Percentiles rank a stretch among this genome's conserved stretches.
Conservation (phyloP, 78 protist species). For the Dictyostelium capitatum region DNA sequence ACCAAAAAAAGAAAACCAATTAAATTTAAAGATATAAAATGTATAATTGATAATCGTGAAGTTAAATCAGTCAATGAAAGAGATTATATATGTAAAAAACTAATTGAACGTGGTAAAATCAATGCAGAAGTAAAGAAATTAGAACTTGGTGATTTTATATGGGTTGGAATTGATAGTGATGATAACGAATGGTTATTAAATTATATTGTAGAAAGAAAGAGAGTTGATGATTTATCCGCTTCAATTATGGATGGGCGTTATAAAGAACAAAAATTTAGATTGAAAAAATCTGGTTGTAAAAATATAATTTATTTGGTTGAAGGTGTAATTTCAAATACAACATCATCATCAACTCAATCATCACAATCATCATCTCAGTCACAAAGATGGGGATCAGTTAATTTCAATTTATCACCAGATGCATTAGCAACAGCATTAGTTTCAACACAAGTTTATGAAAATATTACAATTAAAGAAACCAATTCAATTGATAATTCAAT, state of each 20-base stretch:
- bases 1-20: background rate
- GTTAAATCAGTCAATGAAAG: slow-evolving; percentile 63
- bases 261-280: slow-evolving; percentile 76
- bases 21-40: slow-evolving; percentile 25
- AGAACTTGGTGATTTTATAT: slow-evolving; percentile 77
- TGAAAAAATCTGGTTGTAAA: slow-evolving; percentile 44
- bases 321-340: slow-evolving; percentile 22
- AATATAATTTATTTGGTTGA: slow-evolving; percentile 64
- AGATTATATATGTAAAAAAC: slow-evolving; percentile 34
- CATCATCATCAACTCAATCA: background rate
- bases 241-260: slow-evolving; percentile 82
- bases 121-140: slow-evolving; percentile 28
- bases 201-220: slow-evolving; percentile 74
- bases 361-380: background rate
- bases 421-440: slow-evolving; percentile 28
- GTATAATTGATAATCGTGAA: slow-evolving; percentile 77
- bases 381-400: slow-evolving; percentile 52
- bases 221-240: slow-evolving; percentile 63
- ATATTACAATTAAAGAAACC: slow-evolving; percentile 28
- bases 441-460: slow-evolving; percentile 12
- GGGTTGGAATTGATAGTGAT: slow-evolving; percentile 44
- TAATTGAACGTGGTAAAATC: background rate
- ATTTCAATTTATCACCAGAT: slow-evolving; percentile 51
- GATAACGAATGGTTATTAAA: slow-evolving; percentile 46
- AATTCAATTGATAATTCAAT: slow-evolving; percentile 15